Conservation (phyloP, 768 basidiomycete species). For the Termitomyces sp. region DNA sequence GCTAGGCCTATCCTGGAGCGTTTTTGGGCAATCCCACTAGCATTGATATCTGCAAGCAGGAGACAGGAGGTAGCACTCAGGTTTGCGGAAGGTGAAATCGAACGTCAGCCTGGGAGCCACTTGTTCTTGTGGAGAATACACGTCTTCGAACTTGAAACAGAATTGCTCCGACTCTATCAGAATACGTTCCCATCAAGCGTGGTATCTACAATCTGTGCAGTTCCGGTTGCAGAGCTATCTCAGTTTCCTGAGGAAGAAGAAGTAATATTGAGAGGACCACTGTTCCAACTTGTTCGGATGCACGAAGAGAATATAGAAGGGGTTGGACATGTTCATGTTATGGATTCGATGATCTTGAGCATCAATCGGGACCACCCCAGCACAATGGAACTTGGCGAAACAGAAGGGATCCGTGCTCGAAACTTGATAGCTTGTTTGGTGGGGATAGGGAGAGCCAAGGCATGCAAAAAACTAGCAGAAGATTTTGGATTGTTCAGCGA, state of each 20-base stretch:
- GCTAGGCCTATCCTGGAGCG: conserved; percentile 14
- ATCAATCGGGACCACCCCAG: conserved; percentile 18
- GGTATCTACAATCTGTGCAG: conserved; percentile 18
- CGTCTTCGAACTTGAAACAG: conserved; percentile 10
- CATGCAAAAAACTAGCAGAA: conserved; percentile 14
- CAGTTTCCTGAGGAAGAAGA: conserved; percentile 16
- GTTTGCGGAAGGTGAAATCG: conserved; percentile 9
- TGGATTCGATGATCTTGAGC: conserved; percentile 17
- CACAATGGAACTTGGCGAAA: conserved; percentile 18
- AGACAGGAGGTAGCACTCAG: conserved; percentile 9
- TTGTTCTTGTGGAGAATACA: conserved; percentile 17
- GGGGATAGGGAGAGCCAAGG: conserved; percentile 13
- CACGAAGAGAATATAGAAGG: conserved; percentile 8
- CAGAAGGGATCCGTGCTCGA: conserved; percentile 12
- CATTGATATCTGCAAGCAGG: conserved; percentile 15
- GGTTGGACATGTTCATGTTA: conserved; percentile 6
- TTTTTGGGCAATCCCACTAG: conserved; percentile 18
- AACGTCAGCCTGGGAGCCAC: background rate
- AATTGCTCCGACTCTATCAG: conserved; percentile 10
- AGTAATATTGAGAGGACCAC: conserved; percentile 17
- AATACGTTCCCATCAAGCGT: conserved; percentile 14
- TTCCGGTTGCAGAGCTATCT: conserved; percentile 15
- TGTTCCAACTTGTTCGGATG: conserved; percentile 17
- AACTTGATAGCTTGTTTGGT: conserved; percentile 13
- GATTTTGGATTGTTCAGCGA: conserved; percentile 11